Evolutionary conservation across 331 rosid species (phyloP), one percentile per base, ranked within the genome.

Genomic region (Prunus yedoensis): DNA sequence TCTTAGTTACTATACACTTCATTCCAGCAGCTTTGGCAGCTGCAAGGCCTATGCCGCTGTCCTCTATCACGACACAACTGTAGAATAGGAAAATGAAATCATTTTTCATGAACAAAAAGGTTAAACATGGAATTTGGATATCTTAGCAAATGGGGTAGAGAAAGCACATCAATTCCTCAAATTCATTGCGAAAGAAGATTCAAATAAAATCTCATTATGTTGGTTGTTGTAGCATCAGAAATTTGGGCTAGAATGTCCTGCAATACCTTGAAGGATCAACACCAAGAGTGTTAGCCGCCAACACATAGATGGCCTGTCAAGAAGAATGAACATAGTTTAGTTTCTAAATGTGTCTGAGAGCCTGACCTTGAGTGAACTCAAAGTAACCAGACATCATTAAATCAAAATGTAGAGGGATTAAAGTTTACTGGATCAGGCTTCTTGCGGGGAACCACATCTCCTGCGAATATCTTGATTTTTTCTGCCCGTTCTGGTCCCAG

Each of bases 51-150:
- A 94, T 94, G 81, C 93, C 93, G 50, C 99, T 94, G 79, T 94
- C 99, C 88, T 94, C 97, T 45, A 94, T 85, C 89, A 94, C 99
- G 69, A 92, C 97, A 83, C 99, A 92, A 78, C 99, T 94, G 91
- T 70, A 71, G 47, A 81, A 81, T 63, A 76, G 10, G 8, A 38
- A 41, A 51, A 74, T 56, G 4, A 18, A 12, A 23, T 74, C 54
- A 74, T 47, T 75, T 62, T 54, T 65, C 66, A 70, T 23, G 69
- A 64, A 25, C 65, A 17, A 38, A 38, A 38, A 38, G 43, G 43
- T 38, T 38, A 38, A 38, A 7, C 43, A 38, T 38, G 43, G 43
- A 38, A 38, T 9, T 38, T 38, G 43, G 43, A 38, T 38, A 38
- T 38, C 43, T 38, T 38, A 38, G 14, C 17, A 71, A 23, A 58